Conservation (phyloP, 1,284 basidiomycete species). For the Trametes polyzona region DNA sequence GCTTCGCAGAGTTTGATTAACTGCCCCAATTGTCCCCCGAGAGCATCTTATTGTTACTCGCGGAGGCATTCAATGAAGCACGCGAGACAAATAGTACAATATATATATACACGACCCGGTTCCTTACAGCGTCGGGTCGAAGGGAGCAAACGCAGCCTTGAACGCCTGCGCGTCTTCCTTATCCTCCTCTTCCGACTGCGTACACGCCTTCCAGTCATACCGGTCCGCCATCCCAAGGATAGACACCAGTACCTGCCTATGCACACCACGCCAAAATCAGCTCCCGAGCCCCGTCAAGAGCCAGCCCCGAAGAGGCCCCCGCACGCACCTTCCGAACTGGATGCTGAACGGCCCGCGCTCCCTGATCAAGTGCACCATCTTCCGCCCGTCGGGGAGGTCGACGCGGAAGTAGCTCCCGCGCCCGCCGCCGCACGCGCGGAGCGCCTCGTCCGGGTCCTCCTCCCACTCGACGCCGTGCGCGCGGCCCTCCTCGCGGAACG, state of each 20-base stretch:
- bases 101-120: background rate
- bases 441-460: conserved; percentile 64
- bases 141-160: conserved; percentile 78
- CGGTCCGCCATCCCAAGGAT: conserved; percentile 77
- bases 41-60: no score
- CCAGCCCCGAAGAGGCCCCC: background rate
- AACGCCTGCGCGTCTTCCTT: conserved; percentile 80
- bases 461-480: conserved; percentile 66
- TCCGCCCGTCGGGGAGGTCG: conserved; percentile 85
- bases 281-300: conserved; percentile 5
- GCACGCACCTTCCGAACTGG: conserved; percentile 88
- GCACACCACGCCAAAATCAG: conserved; percentile 50
- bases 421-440: conserved; percentile 56
- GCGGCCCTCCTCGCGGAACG: conserved; percentile 72
- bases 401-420: conserved; percentile 84
- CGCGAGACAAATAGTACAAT: background rate
- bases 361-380: conserved; percentile 84
- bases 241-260: conserved; percentile 80
- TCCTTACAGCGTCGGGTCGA: conserved; percentile 54
- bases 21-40: no score
- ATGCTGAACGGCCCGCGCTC: conserved; percentile 81
- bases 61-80: background rate
- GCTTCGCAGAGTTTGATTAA: no score
- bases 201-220: conserved; percentile 90
- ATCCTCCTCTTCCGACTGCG: conserved; percentile 81